phyloP scores from a whole-genome alignment of 805 yeast genomes.

The Starmerella davenportii region DNA sequence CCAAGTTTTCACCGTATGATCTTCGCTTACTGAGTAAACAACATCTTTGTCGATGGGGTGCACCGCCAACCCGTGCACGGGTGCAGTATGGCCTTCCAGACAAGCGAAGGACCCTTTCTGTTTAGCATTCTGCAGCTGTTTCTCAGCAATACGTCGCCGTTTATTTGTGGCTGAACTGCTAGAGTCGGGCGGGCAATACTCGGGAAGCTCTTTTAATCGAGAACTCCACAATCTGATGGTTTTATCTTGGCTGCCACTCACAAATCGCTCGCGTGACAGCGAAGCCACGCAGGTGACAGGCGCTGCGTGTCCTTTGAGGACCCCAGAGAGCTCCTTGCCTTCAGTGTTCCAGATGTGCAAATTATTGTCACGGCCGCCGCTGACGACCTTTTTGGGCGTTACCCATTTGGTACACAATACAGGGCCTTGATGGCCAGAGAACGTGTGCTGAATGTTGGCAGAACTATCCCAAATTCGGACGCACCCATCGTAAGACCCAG shows the following conservation, averaged over 20 bases:
- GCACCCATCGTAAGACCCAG: constrained; percentile 89
- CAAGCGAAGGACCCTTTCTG: constrained; percentile 68
- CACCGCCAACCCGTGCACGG: constrained; percentile 72
- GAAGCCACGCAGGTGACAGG: constrained; percentile 58
- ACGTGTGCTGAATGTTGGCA: constrained; percentile 64
- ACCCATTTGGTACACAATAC: constrained; percentile 70
- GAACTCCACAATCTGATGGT: constrained; percentile 81
- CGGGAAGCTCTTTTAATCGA: constrained; percentile 62
- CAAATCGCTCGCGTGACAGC: constrained; percentile 30
- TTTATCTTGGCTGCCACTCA: constrained; percentile 74
- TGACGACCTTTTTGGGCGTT: constrained; percentile 52
- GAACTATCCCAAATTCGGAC: constrained; percentile 74
- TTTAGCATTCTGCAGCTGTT: constrained; percentile 48
- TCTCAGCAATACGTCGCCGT: constrained; percentile 64
- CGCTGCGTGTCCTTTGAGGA: constrained; percentile 77
- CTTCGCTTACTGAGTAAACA: constrained; percentile 87
- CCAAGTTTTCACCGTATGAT: constrained; percentile 92
- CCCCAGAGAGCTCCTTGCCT: constrained; percentile 48
- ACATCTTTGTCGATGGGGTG: constrained; percentile 59
- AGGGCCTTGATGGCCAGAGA: constrained; percentile 77
- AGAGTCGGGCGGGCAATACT: constrained; percentile 25
- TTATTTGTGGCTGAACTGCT: constrained; percentile 66
- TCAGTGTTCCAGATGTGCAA: constrained; percentile 57
- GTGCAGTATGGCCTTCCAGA: constrained; percentile 64
- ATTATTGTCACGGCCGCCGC: constrained; percentile 79